Evolutionary conservation across 257 asterid genomes (phyloP), one percentile per base, ranked within the genome.

Genomic region (Solanum appendiculatum): DNA sequence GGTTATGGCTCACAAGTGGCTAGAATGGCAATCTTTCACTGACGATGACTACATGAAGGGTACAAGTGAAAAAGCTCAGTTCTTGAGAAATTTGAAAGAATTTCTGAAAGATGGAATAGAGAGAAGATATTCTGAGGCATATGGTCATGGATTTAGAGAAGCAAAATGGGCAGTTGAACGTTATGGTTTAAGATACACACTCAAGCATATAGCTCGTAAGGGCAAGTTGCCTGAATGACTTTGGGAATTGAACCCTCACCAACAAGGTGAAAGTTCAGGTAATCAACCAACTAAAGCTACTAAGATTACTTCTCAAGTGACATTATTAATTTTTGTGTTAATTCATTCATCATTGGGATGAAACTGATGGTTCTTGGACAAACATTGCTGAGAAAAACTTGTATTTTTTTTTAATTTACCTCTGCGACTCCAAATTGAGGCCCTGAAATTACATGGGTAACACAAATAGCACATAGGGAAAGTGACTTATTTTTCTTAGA

Each of bases 121-220:
- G 34, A 80, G 20, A 44, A 44, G 66, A 44, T 48, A 80, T 29
- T 46, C 40, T 20, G 64, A 80, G 84, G 64, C 18, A 46, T 80
- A 80, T 29, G 84, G 84, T 46, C 84, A 80, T 46, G 84, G 66
- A 80, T 80, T 80, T 80, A 80, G 84, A 80, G 66, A 80, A 80
- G 84, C 27, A 23, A 80, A 80, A 80, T 80, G 84, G 84, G 84
- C 84, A 46, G 66, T 80, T 80, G 84, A 80, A 46, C 63, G 63
- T 25, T 78, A 78, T 78, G 84, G 84, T 44, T 44, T 78, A 44
- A 44, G 25, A 78, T 78, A 16, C 64, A 78, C 84, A 9, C 25
- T 78, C 1, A 5, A 78, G 2, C 40, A 78, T 78, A 44, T 46
- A 15, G 16, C 84, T 27, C 40, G 5, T 8, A 27, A 37, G 31